Conservation (phyloP, 1,284 basidiomycete species). For the Microbotryum lychnidis-dioicae region DNA sequence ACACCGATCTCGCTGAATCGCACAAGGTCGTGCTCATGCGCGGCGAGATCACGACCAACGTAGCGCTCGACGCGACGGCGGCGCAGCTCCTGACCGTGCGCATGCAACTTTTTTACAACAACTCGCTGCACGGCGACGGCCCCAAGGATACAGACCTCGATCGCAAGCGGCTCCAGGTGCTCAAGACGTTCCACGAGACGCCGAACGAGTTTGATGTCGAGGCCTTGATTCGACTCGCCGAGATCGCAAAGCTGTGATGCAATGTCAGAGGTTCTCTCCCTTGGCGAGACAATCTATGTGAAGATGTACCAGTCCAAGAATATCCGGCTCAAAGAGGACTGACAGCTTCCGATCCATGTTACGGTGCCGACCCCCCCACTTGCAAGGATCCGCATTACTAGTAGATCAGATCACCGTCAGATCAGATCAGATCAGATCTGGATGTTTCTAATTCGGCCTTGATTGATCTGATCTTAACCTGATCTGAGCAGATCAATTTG, state of each 20-base stretch:
- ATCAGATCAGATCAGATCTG: too few relatives aligned
- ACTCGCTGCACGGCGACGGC: constrained; percentile 37
- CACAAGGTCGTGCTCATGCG: constrained; percentile 80
- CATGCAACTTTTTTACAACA: constrained; percentile 67
- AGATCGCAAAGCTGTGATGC: constrained; percentile 2
- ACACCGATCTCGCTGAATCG: constrained; percentile 73
- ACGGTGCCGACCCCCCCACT: too few relatives aligned
- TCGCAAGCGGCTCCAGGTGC: constrained; percentile 46
- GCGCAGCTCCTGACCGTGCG: constrained; percentile 69
- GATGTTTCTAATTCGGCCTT: too few relatives aligned
- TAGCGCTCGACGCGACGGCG: constrained; percentile 58
- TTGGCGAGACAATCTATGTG: too few relatives aligned
- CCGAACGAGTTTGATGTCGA: constrained; percentile 67
- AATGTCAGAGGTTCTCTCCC: too few relatives aligned
- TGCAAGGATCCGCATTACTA: too few relatives aligned
- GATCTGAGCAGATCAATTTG: too few relatives aligned
- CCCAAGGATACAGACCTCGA: constrained; percentile 5
- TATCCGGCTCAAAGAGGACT: too few relatives aligned
- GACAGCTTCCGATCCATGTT: too few relatives aligned
- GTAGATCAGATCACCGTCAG: too few relatives aligned
- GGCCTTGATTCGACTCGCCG: constrained; percentile 44
- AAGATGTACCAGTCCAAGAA: too few relatives aligned
- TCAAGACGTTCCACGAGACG: constrained; percentile 62
- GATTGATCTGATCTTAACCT: too few relatives aligned
- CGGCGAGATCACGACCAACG: constrained; percentile 74